Evolutionary conservation across 108 stramenopile species (phyloP), one percentile per base, ranked within the genome.

Genomic region (Cyclotella cryptica): DNA sequence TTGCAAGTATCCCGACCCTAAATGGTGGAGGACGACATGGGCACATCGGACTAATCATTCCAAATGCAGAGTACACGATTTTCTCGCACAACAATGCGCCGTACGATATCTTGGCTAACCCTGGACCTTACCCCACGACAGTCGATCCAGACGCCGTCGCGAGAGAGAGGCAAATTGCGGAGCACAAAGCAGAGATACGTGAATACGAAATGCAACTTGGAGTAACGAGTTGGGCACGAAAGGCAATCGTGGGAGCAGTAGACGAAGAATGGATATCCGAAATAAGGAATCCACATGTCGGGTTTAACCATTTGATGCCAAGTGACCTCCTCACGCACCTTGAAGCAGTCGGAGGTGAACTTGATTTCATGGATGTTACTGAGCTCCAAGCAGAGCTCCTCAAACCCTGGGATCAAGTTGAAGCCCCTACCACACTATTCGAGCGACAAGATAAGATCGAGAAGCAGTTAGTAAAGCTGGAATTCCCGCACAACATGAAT

Each of bases 141-240:
- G 29, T 63, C 61, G 61, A 63, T 40, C 10, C 27, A 10, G 27
- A 63, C 27, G 30, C 10, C 27, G 27, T 63, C 0, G 28, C 29
- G 29, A 30, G 61, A 39, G 61, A 63, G 29, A 10, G 61, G 29
- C 61, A 63, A 63, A 63, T 63, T 63, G 61, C 61, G 18, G 61
- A 63, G 30, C 61, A 63, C 61, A 63, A 63, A 29, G 61, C 27
- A 0, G 61, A 63, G n/a, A 39, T 30, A 26, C 27, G 18, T 10
- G 27, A 63, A 30, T 63, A 30, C 15, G 61, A 63, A 40, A 27
- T 40, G 11, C 30, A 63, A 10, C 61, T 63, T 40, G 29, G 61
- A 0, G 19, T 30, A 39, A 30, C 29, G 39, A 35, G 35, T 35
- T 35, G 35, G 6, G 35, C 35, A 35, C 35, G 35, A 35, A 35